Conservation (phyloP, 202 grass and related monocot species). For the Zoysia matrella region DNA sequence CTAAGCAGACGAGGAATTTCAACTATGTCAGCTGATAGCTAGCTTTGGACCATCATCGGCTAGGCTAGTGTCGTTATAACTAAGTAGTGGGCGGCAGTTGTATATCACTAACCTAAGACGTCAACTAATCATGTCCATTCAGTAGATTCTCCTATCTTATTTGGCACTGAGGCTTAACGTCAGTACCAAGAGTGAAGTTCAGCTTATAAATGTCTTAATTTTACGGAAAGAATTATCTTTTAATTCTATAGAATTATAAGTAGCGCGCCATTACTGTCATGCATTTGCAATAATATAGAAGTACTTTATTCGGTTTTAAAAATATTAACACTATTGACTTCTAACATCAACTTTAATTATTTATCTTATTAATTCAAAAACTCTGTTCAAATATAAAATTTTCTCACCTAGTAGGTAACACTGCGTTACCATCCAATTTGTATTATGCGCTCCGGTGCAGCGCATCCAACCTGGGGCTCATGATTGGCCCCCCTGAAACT, state of each 20-base stretch:
- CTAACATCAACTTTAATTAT: neutral
- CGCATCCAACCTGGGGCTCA: neutral
- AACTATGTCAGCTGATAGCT: neutral
- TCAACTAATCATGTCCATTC: slow-evolving; percentile 3
- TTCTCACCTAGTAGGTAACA: neutral
- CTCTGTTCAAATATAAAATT: no score
- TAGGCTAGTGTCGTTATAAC: neutral
- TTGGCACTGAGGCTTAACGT: neutral
- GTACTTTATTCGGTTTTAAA: neutral
- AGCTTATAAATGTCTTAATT: neutral
- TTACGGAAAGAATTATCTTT: neutral
- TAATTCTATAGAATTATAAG: neutral
- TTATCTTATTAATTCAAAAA: no score
- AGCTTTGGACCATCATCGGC: slow-evolving; percentile 28
- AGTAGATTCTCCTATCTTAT: neutral
- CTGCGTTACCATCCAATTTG: neutral
- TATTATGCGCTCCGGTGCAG: slow-evolving; percentile 12
- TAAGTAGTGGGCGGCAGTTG: slow-evolving; percentile 21
- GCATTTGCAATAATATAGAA: neutral
- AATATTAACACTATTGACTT: neutral
- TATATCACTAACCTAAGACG: neutral
- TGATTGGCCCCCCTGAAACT: slow-evolving; percentile 12
- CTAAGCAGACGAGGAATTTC: slow-evolving; percentile 34
- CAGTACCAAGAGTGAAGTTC: neutral
- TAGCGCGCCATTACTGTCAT: no score